Conservation (phyloP, 768 basidiomycete species). For the Mycena polygramma region DNA sequence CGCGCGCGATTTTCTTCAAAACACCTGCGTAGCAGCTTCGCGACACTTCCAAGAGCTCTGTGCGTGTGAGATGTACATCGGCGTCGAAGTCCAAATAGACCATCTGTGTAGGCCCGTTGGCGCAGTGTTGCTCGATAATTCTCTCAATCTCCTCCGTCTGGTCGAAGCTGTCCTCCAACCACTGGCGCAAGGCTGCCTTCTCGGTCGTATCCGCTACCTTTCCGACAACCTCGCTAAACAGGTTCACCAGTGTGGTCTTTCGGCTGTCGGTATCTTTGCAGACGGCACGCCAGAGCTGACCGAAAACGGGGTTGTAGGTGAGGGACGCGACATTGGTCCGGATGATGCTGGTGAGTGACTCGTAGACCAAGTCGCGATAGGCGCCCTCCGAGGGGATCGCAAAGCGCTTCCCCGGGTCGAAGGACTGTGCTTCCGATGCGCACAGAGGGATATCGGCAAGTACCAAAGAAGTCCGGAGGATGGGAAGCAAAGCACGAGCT, state of each 20-base stretch:
- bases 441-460: conserved; percentile 29
- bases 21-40: conserved; percentile 43
- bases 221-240: conserved; percentile 42
- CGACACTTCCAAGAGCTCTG: conserved; percentile 46
- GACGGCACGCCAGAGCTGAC: conserved; percentile 48
- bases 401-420: conserved; percentile 41
- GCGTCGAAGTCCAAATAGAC: conserved; percentile 47
- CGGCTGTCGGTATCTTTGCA: conserved; percentile 40
- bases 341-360: conserved; percentile 42
- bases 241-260: conserved; percentile 37
- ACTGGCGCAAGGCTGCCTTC: conserved; percentile 40
- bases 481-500: conserved; percentile 14
- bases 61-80: conserved; percentile 43
- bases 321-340: conserved; percentile 42
- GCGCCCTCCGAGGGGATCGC: conserved; percentile 32
- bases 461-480: conserved; percentile 23
- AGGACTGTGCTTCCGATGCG: conserved; percentile 21
- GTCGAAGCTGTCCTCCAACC: conserved; percentile 47
- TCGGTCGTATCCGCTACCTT: conserved; percentile 36
- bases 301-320: conserved; percentile 46
- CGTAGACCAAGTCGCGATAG: conserved; percentile 41
- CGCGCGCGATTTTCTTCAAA: conserved; percentile 42
- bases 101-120: conserved; percentile 25
- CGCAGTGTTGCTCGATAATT: conserved; percentile 37
- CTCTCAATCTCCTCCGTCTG: conserved; percentile 43